Evolutionary conservation across 108 stramenopile genomes (phyloP).

Genomic region (Pseudonitzschia multiseries): DNA sequence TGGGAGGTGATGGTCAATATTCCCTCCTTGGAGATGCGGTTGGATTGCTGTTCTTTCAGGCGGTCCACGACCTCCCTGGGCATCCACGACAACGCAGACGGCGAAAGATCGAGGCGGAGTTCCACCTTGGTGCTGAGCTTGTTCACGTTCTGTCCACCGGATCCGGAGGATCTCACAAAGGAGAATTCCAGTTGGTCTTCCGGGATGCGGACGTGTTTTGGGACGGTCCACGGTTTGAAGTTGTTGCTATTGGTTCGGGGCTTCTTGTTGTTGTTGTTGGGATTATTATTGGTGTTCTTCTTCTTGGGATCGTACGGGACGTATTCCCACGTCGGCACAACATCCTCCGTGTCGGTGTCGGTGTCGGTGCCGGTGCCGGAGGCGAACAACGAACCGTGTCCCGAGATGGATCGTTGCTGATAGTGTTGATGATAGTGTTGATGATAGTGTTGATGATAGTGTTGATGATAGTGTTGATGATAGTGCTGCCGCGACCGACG

Average conservation of each 20-base stretch:
- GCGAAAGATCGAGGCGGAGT: slow-evolving; percentile 74
- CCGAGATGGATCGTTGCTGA: too few relatives aligned
- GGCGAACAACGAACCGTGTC: not conserved
- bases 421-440: too few relatives aligned
- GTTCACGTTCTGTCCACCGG: slow-evolving; percentile 96
- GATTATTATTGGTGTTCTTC: slow-evolving; percentile 7
- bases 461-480: too few relatives aligned
- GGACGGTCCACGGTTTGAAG: slow-evolving; percentile 60
- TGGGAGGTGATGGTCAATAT: slow-evolving; percentile 68
- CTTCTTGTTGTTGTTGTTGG: slow-evolving; percentile 9
- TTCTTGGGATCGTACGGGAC: slow-evolving; percentile 37
- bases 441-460: too few relatives aligned
- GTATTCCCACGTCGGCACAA: slow-evolving; percentile 56
- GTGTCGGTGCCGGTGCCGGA: not conserved
- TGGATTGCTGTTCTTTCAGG: slow-evolving; percentile 64
- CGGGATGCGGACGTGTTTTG: slow-evolving; percentile 60
- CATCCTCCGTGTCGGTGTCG: not conserved
- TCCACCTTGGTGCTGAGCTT: slow-evolving; percentile 89
- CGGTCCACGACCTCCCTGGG: slow-evolving; percentile 79
- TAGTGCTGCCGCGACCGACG: too few relatives aligned
- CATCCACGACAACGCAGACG: slow-evolving; percentile 57
- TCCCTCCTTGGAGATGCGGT: slow-evolving; percentile 85
- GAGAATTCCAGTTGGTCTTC: slow-evolving; percentile 57
- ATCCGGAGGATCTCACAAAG: slow-evolving; percentile 61
- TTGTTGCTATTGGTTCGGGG: slow-evolving; percentile 19